Evolutionary conservation across 192 early-diverging fungal genomes (phyloP).

Genomic region (Coemansia pectinata): DNA sequence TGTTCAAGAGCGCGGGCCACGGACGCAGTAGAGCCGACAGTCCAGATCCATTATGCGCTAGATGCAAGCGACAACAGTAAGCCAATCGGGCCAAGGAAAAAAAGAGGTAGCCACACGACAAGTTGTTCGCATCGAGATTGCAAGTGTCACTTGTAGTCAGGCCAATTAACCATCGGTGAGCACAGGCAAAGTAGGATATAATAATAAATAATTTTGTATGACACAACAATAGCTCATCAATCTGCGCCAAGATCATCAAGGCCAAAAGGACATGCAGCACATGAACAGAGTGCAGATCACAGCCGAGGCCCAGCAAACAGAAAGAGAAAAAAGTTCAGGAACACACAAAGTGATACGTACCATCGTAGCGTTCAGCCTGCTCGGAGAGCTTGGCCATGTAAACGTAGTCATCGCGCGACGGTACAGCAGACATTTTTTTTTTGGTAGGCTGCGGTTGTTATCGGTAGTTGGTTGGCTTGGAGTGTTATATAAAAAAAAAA

Average conservation of each 20-base stretch:
- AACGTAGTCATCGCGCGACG: constrained; percentile 74
- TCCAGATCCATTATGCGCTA: neutral
- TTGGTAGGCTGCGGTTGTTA: neutral
- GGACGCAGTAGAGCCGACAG: neutral
- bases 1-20: neutral
- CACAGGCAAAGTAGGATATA: neutral
- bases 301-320: neutral
- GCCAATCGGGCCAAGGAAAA: neutral
- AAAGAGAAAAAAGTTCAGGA: constrained; percentile 1
- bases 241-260: neutral
- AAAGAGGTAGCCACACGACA: neutral
- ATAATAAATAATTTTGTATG: neutral
- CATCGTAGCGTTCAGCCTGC: constrained; percentile 99
- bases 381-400: constrained; percentile 99
- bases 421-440: constrained; percentile 3
- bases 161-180: neutral
- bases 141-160: neutral
- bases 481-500: constrained; percentile 5
- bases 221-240: neutral
- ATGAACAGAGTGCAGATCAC: neutral
- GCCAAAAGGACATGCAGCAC: neutral
- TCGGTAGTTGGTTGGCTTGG: neutral
- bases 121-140: neutral
- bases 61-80: neutral
- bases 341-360: constrained; percentile 57